Evolutionary conservation across 2,329 filamentous ascomycete species (phyloP), one percentile per base, ranked within the genome.

Genomic region (Ceratocystis alfenasii): DNA sequence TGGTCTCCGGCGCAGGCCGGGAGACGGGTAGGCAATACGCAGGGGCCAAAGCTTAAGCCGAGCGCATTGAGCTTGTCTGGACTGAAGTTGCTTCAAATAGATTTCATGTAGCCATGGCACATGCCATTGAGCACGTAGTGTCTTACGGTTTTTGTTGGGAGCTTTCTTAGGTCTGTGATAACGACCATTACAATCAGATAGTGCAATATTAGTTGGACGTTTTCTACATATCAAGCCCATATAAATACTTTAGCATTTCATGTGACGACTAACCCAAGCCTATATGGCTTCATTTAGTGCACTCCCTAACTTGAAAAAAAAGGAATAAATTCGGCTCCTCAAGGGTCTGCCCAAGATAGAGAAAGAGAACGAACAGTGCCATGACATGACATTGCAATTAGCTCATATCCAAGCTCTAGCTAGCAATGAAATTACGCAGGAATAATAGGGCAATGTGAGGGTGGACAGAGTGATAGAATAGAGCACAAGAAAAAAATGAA

Each of bases 401-500:
- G 46, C 50, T 33, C 25, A 48, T 63, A 63, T 63, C 25, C 45
- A 63, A 50, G 44, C 61, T 53, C 61, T 45, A 50, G 61, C 12
- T 41, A 41, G 36, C 36, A 41, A 41, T 41, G 4, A 41, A 3
- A 41, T 41, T 22, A 20, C 15, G 28, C 5, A 17, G 8, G 22
- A 63, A 48, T 48, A 28, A 53, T 48, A 30, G 20, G 44, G 41
- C 48, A 50, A 30, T 20, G 6, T 25, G 28, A 48, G 45, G n/a
- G 28, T 59, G 53, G 55, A 60, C 41, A 59, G 33, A 67, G 66
- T 67, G 63, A 68, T 69, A 69, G 50, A 71, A 72, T 74, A 73
- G 72, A 70, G 72, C 74, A 75, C 67, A 71, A 71, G 75, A 76
- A 71, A 72, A 73, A 70, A 72, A 75, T 74, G 67, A 71, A 71